phyloP scores from a whole-genome alignment of 768 basidiomycete genomes.

The Boletus rex-veris region DNA sequence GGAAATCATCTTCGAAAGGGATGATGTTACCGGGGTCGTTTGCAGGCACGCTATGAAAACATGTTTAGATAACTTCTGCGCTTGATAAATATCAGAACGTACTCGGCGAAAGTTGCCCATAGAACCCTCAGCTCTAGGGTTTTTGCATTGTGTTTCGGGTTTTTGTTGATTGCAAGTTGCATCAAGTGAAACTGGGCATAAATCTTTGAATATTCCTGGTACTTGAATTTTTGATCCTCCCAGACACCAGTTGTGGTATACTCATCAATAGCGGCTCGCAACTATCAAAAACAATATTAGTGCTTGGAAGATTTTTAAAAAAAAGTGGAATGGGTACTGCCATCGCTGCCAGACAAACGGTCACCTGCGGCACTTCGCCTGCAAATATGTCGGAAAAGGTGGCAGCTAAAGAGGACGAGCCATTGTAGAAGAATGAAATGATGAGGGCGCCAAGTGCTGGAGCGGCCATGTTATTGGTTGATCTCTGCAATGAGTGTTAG shows the following conservation, averaged over 20 bases:
- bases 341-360: neutral
- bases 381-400: neutral
- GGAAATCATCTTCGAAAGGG: neutral
- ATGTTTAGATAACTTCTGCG: neutral
- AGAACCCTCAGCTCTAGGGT: neutral
- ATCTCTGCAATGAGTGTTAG: neutral
- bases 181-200: neutral
- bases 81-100: too few species aligned
- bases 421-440: neutral
- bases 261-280: neutral
- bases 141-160: neutral
- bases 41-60: neutral
- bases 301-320: too few species aligned
- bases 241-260: neutral
- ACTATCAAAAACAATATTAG: neutral
- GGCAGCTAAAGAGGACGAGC: neutral
- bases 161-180: neutral
- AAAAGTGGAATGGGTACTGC: neutral
- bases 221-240: neutral
- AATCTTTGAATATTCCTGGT: neutral
- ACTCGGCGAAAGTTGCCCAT: neutral
- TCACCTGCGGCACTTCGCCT: neutral
- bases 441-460: neutral
- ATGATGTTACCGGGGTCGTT: neutral
- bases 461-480: too few species aligned